These are phyloP conservation scores for Micromonas commoda DNA, from an alignment of 139 green algal species.

Conservation along the genomic window DNA sequence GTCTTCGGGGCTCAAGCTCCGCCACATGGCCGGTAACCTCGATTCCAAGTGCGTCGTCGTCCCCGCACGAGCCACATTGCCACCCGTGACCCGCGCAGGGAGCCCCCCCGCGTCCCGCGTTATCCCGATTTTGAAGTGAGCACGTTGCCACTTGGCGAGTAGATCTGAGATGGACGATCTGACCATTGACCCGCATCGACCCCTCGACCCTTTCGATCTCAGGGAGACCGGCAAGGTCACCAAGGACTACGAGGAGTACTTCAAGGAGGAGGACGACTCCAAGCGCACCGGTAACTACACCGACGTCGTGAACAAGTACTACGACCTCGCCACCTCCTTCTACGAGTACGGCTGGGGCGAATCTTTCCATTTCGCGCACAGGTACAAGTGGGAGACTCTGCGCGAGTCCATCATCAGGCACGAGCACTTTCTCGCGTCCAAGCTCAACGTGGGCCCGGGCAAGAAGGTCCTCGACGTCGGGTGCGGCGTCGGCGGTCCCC, in stretches of 20 bases:
- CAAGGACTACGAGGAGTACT: slow-evolving; percentile 17
- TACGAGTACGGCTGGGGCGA: slow-evolving; percentile 67
- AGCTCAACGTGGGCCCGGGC: slow-evolving; percentile 44
- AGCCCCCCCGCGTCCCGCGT: too few species aligned
- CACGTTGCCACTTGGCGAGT: too few species aligned
- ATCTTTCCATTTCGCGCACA: slow-evolving; percentile 67
- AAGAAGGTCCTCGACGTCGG: slow-evolving; percentile 53
- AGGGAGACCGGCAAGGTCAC: background rate
- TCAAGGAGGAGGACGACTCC: slow-evolving; percentile 14
- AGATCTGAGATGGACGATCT: too few species aligned
- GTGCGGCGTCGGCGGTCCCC: slow-evolving; percentile 46
- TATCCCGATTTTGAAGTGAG: too few species aligned
- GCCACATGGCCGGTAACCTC: background rate
- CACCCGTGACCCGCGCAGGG: too few species aligned
- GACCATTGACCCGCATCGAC: too few species aligned
- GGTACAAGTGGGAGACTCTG: slow-evolving; percentile 53
- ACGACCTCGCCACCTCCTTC: slow-evolving; percentile 56
- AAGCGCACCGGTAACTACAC: slow-evolving; percentile 41
- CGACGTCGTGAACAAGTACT: slow-evolving; percentile 64
- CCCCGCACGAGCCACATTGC: background rate
- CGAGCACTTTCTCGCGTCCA: slow-evolving; percentile 61
- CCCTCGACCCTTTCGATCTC: background rate
- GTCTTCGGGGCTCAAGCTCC: background rate
- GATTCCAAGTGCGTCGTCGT: background rate
- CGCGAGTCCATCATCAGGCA: slow-evolving; percentile 57